phyloP scores from a whole-genome alignment of 768 basidiomycete species.

The Kwoniella mangroviensis region DNA sequence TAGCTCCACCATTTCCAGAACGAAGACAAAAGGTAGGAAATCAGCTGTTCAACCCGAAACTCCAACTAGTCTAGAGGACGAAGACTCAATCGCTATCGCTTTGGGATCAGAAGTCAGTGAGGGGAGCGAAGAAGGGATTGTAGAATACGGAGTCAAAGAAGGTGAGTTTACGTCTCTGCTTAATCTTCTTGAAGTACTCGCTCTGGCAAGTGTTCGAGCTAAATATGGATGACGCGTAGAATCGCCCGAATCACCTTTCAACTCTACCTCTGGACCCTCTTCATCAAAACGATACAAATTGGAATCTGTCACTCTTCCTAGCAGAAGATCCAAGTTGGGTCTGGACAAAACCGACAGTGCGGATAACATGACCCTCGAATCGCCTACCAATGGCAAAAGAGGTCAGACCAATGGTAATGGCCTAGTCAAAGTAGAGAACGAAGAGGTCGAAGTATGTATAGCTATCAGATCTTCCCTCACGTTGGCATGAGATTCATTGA shows the following conservation, averaged over 20 bases:
- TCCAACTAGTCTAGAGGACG: constrained; percentile 38
- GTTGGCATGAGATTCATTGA: background rate
- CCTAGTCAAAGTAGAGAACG: constrained; percentile 22
- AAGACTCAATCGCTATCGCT: constrained; percentile 3
- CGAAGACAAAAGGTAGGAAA: background rate
- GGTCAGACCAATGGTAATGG: constrained; percentile 15
- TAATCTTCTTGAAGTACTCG: no score
- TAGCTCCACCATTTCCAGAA: background rate
- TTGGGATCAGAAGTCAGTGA: constrained; percentile 21
- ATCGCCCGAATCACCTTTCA: constrained; percentile 28
- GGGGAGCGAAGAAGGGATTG: background rate
- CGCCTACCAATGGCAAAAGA: constrained; percentile 18
- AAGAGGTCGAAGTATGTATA: constrained; percentile 24
- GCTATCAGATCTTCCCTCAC: background rate
- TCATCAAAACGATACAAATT: constrained; percentile 25
- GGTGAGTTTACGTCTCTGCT: constrained; percentile 19
- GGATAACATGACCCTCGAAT: constrained; percentile 48
- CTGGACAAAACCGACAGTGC: constrained; percentile 42
- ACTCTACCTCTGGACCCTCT: constrained; percentile 2
- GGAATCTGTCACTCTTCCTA: constrained; percentile 40
- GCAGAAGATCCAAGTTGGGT: constrained; percentile 41
- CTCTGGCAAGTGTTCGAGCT: no score
- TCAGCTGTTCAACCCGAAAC: constrained; percentile 24
- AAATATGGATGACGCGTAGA: background rate
- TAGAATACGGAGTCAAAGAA: constrained; percentile 34